Conservation (phyloP, 2,329 filamentous ascomycete species). For the Thielaviopsis populi region DNA sequence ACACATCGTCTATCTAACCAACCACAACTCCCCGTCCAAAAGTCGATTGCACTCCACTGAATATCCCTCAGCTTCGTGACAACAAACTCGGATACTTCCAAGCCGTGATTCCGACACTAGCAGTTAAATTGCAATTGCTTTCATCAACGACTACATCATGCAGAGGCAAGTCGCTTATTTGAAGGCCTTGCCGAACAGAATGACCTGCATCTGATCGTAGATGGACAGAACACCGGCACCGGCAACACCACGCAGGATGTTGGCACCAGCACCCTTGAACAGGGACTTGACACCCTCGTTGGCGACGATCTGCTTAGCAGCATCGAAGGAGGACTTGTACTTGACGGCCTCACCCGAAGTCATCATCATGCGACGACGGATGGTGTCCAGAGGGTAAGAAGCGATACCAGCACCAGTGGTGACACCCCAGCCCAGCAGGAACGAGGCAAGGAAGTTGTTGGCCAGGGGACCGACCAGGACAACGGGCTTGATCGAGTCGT, state of each 20-base stretch:
- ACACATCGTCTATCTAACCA: constrained; percentile 12
- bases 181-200: constrained; percentile 99
- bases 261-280: constrained; percentile 99
- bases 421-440: constrained; percentile 96
- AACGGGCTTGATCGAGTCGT: constrained; percentile 99
- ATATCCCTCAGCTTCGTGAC: background rate
- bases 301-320: constrained; percentile 89
- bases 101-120: background rate
- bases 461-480: constrained; percentile 79
- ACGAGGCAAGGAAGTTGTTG: constrained; percentile 99
- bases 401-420: constrained; percentile 99
- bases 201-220: constrained; percentile 99
- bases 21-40: constrained; percentile 3
- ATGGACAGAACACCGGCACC: constrained; percentile 99
- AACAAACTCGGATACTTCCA: background rate
- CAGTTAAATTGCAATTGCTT: background rate
- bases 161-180: constrained; percentile 42
- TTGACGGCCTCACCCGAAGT: constrained; percentile 95
- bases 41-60: constrained; percentile 1
- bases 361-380: constrained; percentile 99
- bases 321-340: constrained; percentile 95
- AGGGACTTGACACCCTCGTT: constrained; percentile 97
- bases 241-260: constrained; percentile 99
- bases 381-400: constrained; percentile 99
- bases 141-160: background rate